Conservation (phyloP, 108 stramenopile species). For the Nannochloropsis gaditana region DNA sequence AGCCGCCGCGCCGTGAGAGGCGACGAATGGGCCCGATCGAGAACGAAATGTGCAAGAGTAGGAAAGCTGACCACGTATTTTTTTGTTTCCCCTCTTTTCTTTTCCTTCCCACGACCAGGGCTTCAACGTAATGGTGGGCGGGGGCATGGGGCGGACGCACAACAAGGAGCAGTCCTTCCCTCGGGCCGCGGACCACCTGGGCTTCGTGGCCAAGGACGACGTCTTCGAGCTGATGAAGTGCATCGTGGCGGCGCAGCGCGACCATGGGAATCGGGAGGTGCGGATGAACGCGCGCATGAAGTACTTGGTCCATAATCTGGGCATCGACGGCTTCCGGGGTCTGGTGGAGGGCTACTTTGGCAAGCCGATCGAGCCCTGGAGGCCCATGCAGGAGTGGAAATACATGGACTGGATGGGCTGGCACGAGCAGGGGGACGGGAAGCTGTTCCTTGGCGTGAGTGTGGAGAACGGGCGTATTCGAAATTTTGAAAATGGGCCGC, state of each 20-base stretch:
- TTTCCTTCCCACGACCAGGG: constrained; percentile 60
- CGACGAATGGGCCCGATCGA: no score
- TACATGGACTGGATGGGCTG: constrained; percentile 98
- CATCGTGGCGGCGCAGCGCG: constrained; percentile 87
- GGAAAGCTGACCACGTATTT: neutral
- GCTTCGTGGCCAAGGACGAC: constrained; percentile 88
- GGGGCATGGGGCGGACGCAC: constrained; percentile 95
- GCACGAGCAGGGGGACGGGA: constrained; percentile 96
- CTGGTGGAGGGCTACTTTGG: constrained; percentile 89
- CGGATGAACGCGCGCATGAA: constrained; percentile 96
- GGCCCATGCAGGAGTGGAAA: constrained; percentile 72
- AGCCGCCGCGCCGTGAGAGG: no score
- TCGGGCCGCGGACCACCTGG: constrained; percentile 88
- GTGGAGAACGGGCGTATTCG: constrained; percentile 87
- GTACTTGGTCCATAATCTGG: constrained; percentile 94
- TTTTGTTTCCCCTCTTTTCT: neutral
- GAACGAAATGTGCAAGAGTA: no score
- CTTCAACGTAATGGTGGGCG: constrained; percentile 92
- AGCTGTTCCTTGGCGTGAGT: constrained; percentile 77
- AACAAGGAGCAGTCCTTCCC: constrained; percentile 95
- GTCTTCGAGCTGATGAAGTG: constrained; percentile 82
- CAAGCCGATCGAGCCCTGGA: constrained; percentile 74
- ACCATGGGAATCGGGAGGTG: constrained; percentile 95
- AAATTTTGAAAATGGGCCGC: constrained; percentile 65
- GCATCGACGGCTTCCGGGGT: constrained; percentile 79